phyloP scores from a whole-genome alignment of 805 yeast species.

The Lipomyces sp. region DNA sequence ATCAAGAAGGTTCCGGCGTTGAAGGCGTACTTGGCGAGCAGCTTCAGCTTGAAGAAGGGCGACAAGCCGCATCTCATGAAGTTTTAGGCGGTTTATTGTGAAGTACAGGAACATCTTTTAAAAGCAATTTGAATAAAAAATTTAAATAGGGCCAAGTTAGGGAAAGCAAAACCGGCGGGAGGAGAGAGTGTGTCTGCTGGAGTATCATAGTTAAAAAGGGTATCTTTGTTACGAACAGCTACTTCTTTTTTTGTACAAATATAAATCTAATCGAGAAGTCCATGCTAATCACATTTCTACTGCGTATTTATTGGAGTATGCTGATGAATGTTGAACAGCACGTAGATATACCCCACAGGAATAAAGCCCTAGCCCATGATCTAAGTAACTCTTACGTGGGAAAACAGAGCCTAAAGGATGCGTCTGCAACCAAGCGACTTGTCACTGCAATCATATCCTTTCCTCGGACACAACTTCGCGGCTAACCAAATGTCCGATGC shows the following conservation, averaged over 20 bases:
- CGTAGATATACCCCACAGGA: too few species aligned
- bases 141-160: background rate
- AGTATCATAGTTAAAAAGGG: slow-evolving; percentile 9
- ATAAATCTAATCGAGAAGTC: too few species aligned
- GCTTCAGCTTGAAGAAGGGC: slow-evolving; percentile 96
- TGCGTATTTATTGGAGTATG: too few species aligned
- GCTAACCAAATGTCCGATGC: too few species aligned
- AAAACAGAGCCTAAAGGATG: too few species aligned
- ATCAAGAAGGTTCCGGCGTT: slow-evolving; percentile 96
- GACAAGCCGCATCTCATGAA: slow-evolving; percentile 97
- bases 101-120: background rate
- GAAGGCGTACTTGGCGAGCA: slow-evolving; percentile 91
- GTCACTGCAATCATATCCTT: too few species aligned
- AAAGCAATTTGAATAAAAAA: slow-evolving; percentile 2
- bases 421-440: too few species aligned
- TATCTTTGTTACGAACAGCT: background rate
- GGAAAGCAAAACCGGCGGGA: slow-evolving; percentile 1
- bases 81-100: slow-evolving; percentile 55
- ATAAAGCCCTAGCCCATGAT: too few species aligned
- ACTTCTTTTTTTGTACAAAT: slow-evolving; percentile 8
- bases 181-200: slow-evolving; percentile 13
- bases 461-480: too few species aligned
- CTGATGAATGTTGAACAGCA: too few species aligned
- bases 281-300: too few species aligned
- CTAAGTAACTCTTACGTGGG: too few species aligned